Evolutionary conservation across 345 rosid species (phyloP).

Genomic region (Gossypium ekmanianum): DNA sequence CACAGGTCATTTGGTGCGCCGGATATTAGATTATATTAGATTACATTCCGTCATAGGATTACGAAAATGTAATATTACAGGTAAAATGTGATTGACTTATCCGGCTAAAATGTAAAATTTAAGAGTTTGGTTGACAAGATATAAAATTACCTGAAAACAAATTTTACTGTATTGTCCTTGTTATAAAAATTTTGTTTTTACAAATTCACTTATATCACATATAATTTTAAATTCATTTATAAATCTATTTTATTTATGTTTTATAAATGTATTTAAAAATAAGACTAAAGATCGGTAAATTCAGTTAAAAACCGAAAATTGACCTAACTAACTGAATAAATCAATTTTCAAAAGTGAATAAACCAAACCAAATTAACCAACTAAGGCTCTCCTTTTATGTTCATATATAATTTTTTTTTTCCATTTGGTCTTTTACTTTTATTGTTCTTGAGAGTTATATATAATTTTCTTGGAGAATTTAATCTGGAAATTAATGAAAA

Average conservation of each 20-base stretch:
- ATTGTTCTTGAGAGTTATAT: background rate
- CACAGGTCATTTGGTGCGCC: no score
- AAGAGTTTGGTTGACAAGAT: no score
- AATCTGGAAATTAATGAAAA: conserved; percentile 73
- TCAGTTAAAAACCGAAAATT: background rate
- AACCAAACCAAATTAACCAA: background rate
- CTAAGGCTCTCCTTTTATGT: background rate
- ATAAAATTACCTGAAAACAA: no score
- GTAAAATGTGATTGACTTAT: no score
- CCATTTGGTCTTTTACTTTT: background rate
- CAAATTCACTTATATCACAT: no score
- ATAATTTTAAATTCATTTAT: background rate
- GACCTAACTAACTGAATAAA: background rate
- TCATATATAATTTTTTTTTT: background rate
- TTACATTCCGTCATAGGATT: no score
- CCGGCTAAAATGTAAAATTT: no score
- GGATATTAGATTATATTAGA: no score
- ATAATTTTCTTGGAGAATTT: conserved; percentile 30
- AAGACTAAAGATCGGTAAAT: background rate
- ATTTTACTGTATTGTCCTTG: no score
- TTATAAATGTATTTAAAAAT: background rate
- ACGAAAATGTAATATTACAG: no score
- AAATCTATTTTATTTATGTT: background rate
- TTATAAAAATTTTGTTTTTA: no score
- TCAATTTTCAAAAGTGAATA: background rate